Percentiles rank a stretch among this genome's conserved stretches.
phyloP scores from a whole-genome alignment of 768 basidiomycete species.

The Mycena galericulata region DNA sequence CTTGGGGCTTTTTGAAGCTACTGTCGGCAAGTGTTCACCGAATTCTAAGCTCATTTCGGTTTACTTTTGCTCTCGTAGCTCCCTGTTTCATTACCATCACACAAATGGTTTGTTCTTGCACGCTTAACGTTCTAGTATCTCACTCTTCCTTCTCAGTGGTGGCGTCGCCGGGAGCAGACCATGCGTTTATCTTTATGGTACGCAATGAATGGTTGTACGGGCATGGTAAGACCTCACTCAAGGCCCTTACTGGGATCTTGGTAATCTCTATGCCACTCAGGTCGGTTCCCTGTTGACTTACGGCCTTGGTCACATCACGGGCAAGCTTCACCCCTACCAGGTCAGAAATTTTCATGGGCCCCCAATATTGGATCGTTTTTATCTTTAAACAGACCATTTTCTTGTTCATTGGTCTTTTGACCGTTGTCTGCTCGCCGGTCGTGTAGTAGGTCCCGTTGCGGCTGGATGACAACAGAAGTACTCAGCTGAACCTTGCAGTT shows the following conservation, averaged over 20 bases:
- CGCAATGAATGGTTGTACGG: constrained; percentile 56
- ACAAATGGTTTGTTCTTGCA: constrained; percentile 48
- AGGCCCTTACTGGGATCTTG: not conserved
- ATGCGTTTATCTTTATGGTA: constrained; percentile 57
- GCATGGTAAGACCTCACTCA: constrained; percentile 44
- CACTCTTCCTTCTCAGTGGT: constrained; percentile 46
- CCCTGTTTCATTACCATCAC: constrained; percentile 63
- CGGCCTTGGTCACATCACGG: constrained; percentile 54
- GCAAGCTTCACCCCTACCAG: constrained; percentile 54
- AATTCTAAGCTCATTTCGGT: too few species aligned
- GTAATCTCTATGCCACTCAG: constrained; percentile 30
- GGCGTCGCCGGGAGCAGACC: constrained; percentile 61
- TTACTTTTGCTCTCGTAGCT: too few species aligned
- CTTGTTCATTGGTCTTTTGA: constrained; percentile 57
- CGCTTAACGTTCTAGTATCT: not conserved
- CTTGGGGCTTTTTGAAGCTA: constrained; percentile 60
- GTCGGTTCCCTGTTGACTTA: constrained; percentile 58
- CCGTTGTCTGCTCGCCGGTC: constrained; percentile 51
- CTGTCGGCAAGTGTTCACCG: constrained; percentile 47
- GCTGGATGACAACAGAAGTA: not conserved
- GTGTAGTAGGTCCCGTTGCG: constrained; percentile 44
- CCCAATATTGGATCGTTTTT: not conserved
- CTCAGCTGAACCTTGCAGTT: constrained; percentile 33
- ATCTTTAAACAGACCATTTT: constrained; percentile 51
- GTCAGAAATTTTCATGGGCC: constrained; percentile 38